Evolutionary conservation across 306 rosid genomes (phyloP), one percentile per base, ranked within the genome.

Genomic region (Dalbergia cultrata): DNA sequence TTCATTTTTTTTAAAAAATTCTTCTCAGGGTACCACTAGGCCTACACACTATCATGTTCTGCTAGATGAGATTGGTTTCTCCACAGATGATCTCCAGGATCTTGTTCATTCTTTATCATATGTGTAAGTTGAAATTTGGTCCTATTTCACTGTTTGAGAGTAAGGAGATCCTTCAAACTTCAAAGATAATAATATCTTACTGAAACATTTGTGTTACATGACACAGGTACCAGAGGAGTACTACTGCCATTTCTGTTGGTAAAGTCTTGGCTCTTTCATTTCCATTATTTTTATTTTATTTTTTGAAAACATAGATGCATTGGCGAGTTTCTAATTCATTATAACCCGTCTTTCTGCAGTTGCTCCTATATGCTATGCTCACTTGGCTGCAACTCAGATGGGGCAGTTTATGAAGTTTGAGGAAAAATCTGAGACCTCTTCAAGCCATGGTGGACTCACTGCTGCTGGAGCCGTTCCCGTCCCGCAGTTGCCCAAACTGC

Each of bases 191-290:
- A 3, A 8, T 41, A 79, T 21, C 78, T 49, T 18, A 19, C 8
- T 0, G 17, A 44, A 12, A 3, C 9, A 3, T 4, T 31, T 18
- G 16, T 77, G 34, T 16, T 67, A 60, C 13, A 18, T 82, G 78
- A 19, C 7, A 69, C 86, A 95, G 99, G 72, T 95, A 95, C 80
- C 99, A 95, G 83, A 82, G 99, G 81, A 95, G 99, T 78, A 95
- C 98, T 2, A 93, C 98, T 39, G 99, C 99, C 7, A 90, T 95
- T 16, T 95, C 99, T 62, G 94, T 95, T 0, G 99, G 99, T 91
- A 85, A 70, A 44, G 82, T 63, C 54, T 63, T 26, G 41, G 11
- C 13, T 35, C 52, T 5, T 17, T n/a, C 37, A 4, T 10, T 47
- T 56, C 21, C 22, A 8, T 22, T 57, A 10, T 31, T 5, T 5